Conservation (phyloP, 306 rosid genomes). For the Fragaria vesca region DNA sequence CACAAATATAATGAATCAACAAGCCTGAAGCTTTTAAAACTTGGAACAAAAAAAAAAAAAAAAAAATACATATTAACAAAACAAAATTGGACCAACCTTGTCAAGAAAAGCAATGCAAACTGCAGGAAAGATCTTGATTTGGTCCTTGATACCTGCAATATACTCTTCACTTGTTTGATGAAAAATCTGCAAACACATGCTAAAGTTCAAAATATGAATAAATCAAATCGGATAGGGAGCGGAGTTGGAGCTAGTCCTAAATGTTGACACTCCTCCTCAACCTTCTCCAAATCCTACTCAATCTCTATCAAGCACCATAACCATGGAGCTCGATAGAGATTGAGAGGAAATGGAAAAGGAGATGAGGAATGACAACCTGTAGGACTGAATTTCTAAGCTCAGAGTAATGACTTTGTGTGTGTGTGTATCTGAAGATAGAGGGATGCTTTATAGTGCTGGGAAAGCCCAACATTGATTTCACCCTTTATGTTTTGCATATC, state of each 20-base stretch:
- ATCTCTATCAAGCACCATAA: conserved; percentile 8
- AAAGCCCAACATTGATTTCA: neutral
- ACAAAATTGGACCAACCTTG: neutral
- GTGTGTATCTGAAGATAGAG: neutral
- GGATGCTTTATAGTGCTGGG: neutral
- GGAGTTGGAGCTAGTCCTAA: neutral
- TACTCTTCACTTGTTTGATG: neutral
- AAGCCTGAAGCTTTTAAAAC: neutral
- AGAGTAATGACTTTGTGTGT: neutral
- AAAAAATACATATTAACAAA: too few species aligned
- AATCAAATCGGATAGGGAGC: neutral
- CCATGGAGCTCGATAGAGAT: conserved; percentile 5
- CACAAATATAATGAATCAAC: neutral
- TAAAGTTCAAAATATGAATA: neutral
- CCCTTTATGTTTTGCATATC: neutral
- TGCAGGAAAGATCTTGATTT: neutral
- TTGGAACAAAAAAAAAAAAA: too few species aligned
- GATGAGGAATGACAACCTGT: neutral
- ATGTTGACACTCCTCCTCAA: neutral
- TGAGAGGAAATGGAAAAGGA: neutral
- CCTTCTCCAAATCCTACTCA: conserved; percentile 7
- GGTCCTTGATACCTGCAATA: neutral
- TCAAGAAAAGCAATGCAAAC: neutral
- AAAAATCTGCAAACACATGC: neutral
- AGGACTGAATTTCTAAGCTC: neutral